Base-by-base conservation (phyloP, 306 rosid species). In the Cucurbita argyrosperma region DNA sequence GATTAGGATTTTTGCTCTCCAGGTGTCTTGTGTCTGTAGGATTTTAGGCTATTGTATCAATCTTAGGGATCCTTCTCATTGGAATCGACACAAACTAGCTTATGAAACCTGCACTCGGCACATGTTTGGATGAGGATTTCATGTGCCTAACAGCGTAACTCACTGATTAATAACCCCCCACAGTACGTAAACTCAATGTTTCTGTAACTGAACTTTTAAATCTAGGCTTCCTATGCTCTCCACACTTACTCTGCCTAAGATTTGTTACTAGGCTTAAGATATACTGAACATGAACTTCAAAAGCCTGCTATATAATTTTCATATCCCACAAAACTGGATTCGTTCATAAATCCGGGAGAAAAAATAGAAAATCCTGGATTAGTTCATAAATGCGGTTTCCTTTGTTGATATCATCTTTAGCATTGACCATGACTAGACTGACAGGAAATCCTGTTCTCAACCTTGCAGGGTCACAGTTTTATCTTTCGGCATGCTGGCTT, bases 381-480 rank as follows among this genome's bases (percentile, higher is more conserved):
- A 9, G 71, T 65, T 42, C 53, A 65, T 65, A 30, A 52, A 8
- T 42, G 39, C 16, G n/a, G n/a, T 66, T 66, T 66, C 18, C 52
- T 43, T 1, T 45, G 72, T 52, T 66, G 55, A 67, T 19, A 5
- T 11, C 10, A 45, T 67, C 40, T 18, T 18, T 66, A 46, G 47
- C 21, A 11, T 67, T 21, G 55, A 67, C 15, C 55, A 46, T 45
- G 49, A 15, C 13, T 35, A 30, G 43, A 35, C 13, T 59, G 42
- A 59, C n/a, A 5, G 7, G 37, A 42, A 65, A 65, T 10, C 1
- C 35, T 42, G 8, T 49, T 19, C 8, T 30, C 23, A 19, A 42
- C 1, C 26, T 77, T 87, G 68, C 89, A 91, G 96, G 84, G 79
- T 79, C 73, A 87, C 97, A 4, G 96, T 88, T 71, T 80, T 88